Percentiles rank a stretch among this genome's conserved stretches.
Evolutionary conservation across 345 rosid genomes (phyloP).

Genomic region (Corchorus capsularis): DNA sequence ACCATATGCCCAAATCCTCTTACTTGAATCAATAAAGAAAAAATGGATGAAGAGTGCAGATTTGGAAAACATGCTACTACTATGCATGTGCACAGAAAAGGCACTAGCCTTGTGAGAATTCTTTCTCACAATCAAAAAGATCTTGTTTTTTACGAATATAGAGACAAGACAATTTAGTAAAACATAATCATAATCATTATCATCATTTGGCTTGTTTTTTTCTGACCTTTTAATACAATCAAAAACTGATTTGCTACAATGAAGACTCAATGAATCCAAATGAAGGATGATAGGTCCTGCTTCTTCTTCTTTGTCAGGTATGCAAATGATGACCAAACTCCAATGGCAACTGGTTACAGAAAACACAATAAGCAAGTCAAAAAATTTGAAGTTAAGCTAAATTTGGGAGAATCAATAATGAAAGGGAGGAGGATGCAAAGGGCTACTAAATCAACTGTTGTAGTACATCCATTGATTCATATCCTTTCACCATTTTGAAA

Average conservation of each 20-base stretch:
- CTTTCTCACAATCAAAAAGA: neutral
- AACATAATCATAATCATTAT: neutral
- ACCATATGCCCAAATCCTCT: neutral
- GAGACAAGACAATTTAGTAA: constrained; percentile 5
- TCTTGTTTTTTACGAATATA: constrained; percentile 3
- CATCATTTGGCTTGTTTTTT: constrained; percentile 16
- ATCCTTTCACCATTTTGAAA: constrained; percentile 6
- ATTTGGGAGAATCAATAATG: neutral
- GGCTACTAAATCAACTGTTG: neutral
- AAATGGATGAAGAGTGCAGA: constrained; percentile 7
- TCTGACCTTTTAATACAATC: constrained; percentile 73
- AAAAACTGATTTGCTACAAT: constrained; percentile 60
- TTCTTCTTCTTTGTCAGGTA: constrained; percentile 79
- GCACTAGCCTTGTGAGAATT: neutral
- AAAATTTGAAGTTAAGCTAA: constrained; percentile 13
- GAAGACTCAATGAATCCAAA: constrained; percentile 84
- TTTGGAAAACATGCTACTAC: neutral
- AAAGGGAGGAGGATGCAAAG: neutral
- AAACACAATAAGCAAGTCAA: constrained; percentile 26
- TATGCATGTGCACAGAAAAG: neutral
- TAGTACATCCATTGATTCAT: neutral
- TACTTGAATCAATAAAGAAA: constrained; percentile 7
- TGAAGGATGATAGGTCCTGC: constrained; percentile 84
- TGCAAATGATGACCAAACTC: constrained; percentile 92
- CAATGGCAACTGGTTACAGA: constrained; percentile 71